Percentiles rank a stretch among this genome's conserved stretches.
Evolutionary conservation across 2,329 filamentous ascomycete species (phyloP).

Genomic region (Hymenoscyphus linearis): DNA sequence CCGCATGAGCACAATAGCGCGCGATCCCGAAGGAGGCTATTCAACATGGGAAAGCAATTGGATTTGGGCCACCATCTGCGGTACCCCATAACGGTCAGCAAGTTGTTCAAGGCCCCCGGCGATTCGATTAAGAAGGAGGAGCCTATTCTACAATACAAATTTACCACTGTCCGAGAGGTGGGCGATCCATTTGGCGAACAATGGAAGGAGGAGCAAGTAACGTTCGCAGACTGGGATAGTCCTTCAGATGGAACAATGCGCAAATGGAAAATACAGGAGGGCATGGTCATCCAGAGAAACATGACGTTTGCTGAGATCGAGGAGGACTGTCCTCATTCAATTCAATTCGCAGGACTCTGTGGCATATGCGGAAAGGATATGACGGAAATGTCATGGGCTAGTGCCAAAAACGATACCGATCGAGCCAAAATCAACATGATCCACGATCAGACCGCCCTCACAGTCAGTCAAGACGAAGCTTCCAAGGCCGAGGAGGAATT

Average conservation of each 20-base stretch:
- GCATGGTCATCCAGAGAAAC: constrained; percentile 56
- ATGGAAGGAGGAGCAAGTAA: constrained; percentile 63
- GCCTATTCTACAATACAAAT: constrained; percentile 80
- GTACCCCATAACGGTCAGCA: constrained; percentile 90
- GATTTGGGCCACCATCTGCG: constrained; percentile 60
- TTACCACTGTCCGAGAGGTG: constrained; percentile 71
- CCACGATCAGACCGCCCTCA: constrained; percentile 83
- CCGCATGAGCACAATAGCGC: constrained; percentile 30
- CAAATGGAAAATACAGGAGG: constrained; percentile 69
- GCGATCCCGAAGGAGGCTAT: constrained; percentile 25
- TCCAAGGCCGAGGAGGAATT: constrained; percentile 77
- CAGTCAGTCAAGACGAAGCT: constrained; percentile 78
- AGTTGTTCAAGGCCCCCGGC: constrained; percentile 70
- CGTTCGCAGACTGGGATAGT: constrained; percentile 72
- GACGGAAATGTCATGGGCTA: constrained; percentile 84
- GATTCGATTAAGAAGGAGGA: constrained; percentile 73
- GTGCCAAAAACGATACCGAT: constrained; percentile 69
- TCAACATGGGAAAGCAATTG: constrained; percentile 43
- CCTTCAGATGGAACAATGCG: constrained; percentile 75
- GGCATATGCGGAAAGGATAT: constrained; percentile 93
- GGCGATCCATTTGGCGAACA: constrained; percentile 61
- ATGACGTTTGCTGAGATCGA: constrained; percentile 67
- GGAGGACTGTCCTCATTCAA: constrained; percentile 84
- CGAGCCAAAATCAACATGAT: constrained; percentile 93
- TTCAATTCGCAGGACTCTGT: constrained; percentile 88